A percentile compares a stretch with the other conserved stretches of the same genome.
Evolutionary conservation across 164 flowering plant genomes (phyloP).

Genomic region (Chimonanthus salicifolius): DNA sequence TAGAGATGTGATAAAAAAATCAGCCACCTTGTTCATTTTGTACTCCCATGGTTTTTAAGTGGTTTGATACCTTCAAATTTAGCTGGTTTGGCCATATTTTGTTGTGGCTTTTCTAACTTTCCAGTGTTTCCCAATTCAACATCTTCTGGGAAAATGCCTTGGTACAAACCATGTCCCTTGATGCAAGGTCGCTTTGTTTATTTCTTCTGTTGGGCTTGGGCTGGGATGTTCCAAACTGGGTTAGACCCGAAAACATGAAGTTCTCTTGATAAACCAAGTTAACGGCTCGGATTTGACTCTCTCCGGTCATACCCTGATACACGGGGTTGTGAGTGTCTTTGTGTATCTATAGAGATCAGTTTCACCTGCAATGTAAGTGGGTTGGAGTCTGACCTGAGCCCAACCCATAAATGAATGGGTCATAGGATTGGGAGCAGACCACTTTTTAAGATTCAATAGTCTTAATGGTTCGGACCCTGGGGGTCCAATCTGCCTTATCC

Average conservation of each 20-base stretch:
- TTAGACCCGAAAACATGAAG: not conserved
- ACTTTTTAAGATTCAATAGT: too few species aligned
- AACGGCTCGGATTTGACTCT: not conserved
- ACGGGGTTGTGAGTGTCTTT: too few species aligned
- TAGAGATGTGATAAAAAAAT: too few species aligned
- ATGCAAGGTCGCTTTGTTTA: not conserved
- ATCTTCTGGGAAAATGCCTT: constrained; percentile 16
- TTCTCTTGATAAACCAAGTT: not conserved
- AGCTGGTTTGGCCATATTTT: constrained; percentile 17
- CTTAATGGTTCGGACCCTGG: too few species aligned
- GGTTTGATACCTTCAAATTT: constrained; percentile 11
- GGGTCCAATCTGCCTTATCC: too few species aligned
- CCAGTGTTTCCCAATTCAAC: constrained; percentile 8
- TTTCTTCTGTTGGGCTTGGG: not conserved
- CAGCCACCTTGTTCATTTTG: too few species aligned
- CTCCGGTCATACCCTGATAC: not conserved
- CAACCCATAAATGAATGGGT: too few species aligned
- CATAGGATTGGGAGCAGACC: too few species aligned
- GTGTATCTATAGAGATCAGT: too few species aligned
- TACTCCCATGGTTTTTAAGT: not conserved
- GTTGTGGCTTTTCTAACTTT: constrained; percentile 23
- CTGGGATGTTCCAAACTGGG: not conserved
- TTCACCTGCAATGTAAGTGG: too few species aligned
- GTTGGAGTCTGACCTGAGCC: too few species aligned
- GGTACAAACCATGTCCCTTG: not conserved